Evolutionary conservation across 2,329 filamentous ascomycete species (phyloP), one percentile per base, ranked within the genome.

Genomic region (Penicillium sp.): DNA sequence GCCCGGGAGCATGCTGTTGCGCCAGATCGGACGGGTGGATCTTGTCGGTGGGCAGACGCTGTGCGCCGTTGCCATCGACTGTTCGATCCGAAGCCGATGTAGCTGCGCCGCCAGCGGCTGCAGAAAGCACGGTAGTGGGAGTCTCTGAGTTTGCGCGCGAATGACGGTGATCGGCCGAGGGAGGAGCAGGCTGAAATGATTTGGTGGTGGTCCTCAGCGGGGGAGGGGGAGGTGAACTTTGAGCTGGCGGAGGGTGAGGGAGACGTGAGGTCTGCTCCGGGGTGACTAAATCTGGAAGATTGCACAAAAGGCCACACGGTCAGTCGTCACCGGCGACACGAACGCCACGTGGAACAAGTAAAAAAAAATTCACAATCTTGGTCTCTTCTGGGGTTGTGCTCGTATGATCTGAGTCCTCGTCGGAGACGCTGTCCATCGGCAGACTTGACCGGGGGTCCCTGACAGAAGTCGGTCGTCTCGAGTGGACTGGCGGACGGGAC

Each of bases 131-230:
- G 76, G 79, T 52, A 77, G 78, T 48, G 81, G 69, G 39, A 80
- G 67, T 43, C 65, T 88, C 85, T 46, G 85, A 88, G 68, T 83
- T 87, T 47, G 84, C 81, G 56, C 84, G 81, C 62, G 67, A 86
- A 82, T 86, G 70, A 76, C 84, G 61, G 81, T 41, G 82, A 78
- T 56, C 80, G 74, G 46, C 73, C 46, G 71, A 73, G 46, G 70
- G 64, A 46, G 70, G 64, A 47, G 69, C 39, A 74, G 63, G 47
- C 73, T 76, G 33, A 76, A 85, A 80, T 26, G 84, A 72, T 60
- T 83, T 81, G 39, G 78, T 77, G 34, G 80, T 79, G 34, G 82
- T 84, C 78, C 75, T 57, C 79, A 75, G 48, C 71, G 69, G 32
- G 66, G 66, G 39, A 70, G 61, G 7, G 43, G 35, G 43, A 35